These are phyloP conservation scores for Lolium multiflorum DNA, from an alignment of 176 grass and related monocot species.

Conservation along the genomic window DNA sequence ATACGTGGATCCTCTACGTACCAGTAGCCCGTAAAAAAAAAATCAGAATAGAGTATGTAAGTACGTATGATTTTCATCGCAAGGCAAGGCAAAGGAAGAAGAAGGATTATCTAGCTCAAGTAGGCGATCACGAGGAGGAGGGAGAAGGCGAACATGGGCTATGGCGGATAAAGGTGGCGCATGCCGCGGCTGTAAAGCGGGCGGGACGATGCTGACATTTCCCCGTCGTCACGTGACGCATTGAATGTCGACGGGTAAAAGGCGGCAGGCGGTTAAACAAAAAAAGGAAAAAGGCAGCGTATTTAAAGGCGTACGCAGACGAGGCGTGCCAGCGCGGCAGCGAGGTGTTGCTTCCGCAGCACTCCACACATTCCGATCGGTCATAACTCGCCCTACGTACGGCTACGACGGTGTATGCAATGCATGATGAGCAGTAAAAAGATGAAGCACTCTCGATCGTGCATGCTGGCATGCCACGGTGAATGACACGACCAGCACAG, in stretches of 20 bases:
- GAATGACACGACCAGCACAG: neutral
- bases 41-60: no score
- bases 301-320: neutral
- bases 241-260: constrained; percentile 51
- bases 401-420: neutral
- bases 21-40: no score
- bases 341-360: constrained; percentile 32
- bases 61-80: neutral
- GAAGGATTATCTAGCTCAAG: neutral
- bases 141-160: neutral
- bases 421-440: neutral
- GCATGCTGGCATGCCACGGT: neutral
- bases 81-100: neutral
- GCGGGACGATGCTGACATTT: constrained; percentile 39
- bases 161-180: constrained; percentile 31
- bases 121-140: no score
- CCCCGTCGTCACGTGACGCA: constrained; percentile 37
- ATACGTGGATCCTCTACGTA: neutral
- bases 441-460: neutral
- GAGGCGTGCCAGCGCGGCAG: neutral
- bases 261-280: constrained; percentile 5
- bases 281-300: neutral
- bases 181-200: constrained; percentile 42
- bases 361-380: constrained; percentile 18
- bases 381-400: neutral